A percentile compares a stretch with the other conserved stretches of the same genome.
These are phyloP conservation scores for Elsinoe batatas DNA, from an alignment of 2,329 filamentous ascomycete genomes.

Conservation along the genomic window DNA sequence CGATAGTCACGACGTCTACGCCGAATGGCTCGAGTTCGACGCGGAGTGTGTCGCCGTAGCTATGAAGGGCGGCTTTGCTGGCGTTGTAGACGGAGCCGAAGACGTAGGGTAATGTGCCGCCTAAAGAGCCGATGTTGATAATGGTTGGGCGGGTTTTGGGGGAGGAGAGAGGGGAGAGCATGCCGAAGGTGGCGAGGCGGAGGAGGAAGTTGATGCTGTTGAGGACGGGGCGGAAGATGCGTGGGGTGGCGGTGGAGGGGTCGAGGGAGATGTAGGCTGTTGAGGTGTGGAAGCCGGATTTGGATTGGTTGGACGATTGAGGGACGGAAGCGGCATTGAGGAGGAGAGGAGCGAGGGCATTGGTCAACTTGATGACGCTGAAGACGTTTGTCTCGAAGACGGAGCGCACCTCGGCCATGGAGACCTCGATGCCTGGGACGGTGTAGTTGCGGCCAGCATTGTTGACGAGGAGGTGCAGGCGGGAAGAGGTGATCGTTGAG, in stretches of 20 bases:
- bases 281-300: constrained; percentile 21
- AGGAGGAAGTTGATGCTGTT: constrained; percentile 14
- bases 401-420: constrained; percentile 37
- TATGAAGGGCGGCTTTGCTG: constrained; percentile 50
- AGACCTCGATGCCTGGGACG: constrained; percentile 47
- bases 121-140: constrained; percentile 34
- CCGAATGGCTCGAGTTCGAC: constrained; percentile 46
- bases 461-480: constrained; percentile 49
- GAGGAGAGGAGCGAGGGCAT: constrained; percentile 46
- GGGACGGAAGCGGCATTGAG: constrained; percentile 25
- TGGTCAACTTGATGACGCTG: constrained; percentile 47
- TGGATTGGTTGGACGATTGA: constrained; percentile 11
- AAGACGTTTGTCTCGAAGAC: constrained; percentile 49
- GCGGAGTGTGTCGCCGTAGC: constrained; percentile 48
- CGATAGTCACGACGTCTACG: constrained; percentile 37
- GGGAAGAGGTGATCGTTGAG: constrained; percentile 36
- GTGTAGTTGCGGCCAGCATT: constrained; percentile 50
- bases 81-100: constrained; percentile 44
- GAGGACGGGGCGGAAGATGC: constrained; percentile 5
- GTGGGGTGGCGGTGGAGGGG: background rate
- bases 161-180: background rate
- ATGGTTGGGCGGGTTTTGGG: constrained; percentile 23
- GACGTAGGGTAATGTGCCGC: constrained; percentile 35
- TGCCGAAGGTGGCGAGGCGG: constrained; percentile 13
- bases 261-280: constrained; percentile 5